Evolutionary conservation across 768 basidiomycete genomes (phyloP).

Genomic region (Clitopilus passeckerianus): DNA sequence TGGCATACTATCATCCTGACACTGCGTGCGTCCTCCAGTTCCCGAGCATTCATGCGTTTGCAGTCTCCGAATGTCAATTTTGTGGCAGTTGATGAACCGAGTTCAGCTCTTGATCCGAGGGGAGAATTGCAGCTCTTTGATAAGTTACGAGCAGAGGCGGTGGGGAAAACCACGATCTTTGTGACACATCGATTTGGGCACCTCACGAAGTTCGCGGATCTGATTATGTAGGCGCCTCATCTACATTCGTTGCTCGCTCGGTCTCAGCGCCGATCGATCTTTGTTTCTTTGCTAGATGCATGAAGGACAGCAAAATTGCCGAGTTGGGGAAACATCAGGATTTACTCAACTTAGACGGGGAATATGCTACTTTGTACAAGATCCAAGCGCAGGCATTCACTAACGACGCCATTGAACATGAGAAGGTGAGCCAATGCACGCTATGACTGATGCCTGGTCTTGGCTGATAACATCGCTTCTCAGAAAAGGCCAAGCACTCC

Average conservation of each 20-base stretch:
- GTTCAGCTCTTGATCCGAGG: conserved; percentile 39
- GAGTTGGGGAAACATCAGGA: conserved; percentile 28
- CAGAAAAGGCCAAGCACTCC: neutral
- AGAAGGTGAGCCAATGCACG: neutral
- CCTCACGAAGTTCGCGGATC: conserved; percentile 30
- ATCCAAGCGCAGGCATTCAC: conserved; percentile 29
- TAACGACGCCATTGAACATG: neutral
- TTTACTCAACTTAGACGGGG: conserved; percentile 23
- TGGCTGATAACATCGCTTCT: neutral
- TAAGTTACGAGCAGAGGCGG: conserved; percentile 20
- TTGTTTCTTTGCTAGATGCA: conserved; percentile 17
- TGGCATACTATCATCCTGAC: no score
- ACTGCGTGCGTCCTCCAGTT: conserved; percentile 7
- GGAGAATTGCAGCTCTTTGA: conserved; percentile 34
- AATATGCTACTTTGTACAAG: conserved; percentile 28
- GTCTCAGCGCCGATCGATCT: neutral
- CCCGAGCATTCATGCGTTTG: conserved; percentile 26
- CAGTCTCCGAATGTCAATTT: conserved; percentile 24
- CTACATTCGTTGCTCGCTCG: neutral
- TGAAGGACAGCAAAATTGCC: conserved; percentile 28
- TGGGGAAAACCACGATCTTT: conserved; percentile 34
- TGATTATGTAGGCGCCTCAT: conserved; percentile 23
- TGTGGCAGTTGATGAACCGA: conserved; percentile 44
- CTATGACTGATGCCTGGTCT: neutral
- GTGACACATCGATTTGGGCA: conserved; percentile 33